phyloP scores from a whole-genome alignment of 768 basidiomycete genomes.

The Tylopilus felleus region DNA sequence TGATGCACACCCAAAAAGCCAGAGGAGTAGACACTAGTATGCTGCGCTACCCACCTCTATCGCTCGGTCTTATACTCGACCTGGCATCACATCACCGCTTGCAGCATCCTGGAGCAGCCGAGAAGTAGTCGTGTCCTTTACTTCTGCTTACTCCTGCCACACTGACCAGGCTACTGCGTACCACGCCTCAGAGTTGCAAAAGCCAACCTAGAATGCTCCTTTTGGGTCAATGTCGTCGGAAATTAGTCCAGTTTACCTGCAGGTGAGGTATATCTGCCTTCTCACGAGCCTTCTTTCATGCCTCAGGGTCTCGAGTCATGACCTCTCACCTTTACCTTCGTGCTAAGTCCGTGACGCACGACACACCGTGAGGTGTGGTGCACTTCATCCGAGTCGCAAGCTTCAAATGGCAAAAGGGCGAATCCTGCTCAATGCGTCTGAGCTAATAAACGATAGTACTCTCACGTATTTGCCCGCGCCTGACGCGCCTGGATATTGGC shows the following conservation, averaged over 20 bases:
- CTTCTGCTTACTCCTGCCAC: background rate
- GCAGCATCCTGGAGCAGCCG: background rate
- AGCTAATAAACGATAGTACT: conserved; percentile 9
- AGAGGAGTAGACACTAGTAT: background rate
- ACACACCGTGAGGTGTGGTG: background rate
- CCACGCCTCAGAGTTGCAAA: background rate
- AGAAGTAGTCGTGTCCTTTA: background rate
- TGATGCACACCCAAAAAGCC: conserved; percentile 1
- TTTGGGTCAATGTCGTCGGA: conserved; percentile 4
- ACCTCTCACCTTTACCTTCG: conserved; percentile 8
- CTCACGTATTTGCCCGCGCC: conserved; percentile 7
- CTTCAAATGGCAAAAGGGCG: conserved; percentile 16
- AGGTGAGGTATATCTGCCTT: conserved; percentile 18
- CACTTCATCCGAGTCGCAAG: background rate
- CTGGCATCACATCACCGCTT: background rate
- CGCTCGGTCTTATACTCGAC: conserved; percentile 20
- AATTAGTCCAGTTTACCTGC: conserved; percentile 9
- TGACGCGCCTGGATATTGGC: conserved; percentile 3
- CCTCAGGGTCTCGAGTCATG: background rate
- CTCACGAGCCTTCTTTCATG: conserved; percentile 2
- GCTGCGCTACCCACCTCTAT: conserved; percentile 3
- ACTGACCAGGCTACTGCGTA: conserved; percentile 1
- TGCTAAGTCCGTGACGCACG: background rate
- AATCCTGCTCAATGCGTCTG: conserved; percentile 23
- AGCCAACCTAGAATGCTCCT: background rate